Evolutionary conservation across 148 eudicot species (phyloP).

Genomic region (Pouteria glomerata): DNA sequence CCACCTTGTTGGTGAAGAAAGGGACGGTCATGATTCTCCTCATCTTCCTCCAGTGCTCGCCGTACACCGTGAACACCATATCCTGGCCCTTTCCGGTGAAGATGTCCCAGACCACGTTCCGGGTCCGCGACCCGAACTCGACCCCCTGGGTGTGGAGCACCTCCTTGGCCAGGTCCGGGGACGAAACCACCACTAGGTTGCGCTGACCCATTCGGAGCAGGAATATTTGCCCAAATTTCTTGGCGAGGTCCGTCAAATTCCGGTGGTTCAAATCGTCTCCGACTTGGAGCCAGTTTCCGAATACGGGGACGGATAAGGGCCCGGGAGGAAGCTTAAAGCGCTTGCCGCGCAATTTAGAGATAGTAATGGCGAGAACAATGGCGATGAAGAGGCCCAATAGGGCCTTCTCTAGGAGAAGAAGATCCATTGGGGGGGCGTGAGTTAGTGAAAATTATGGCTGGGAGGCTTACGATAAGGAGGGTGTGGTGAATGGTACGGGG

Average conservation of each 20-base stretch:
- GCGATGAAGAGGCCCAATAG: constrained; percentile 46
- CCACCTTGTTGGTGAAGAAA: constrained; percentile 61
- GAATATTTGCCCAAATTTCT: constrained; percentile 48
- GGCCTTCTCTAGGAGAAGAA: constrained; percentile 52
- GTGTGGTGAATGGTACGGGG: neutral
- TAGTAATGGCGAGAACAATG: constrained; percentile 25
- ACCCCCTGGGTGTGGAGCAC: constrained; percentile 73
- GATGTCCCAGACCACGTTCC: constrained; percentile 71
- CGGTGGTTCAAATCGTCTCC: constrained; percentile 73
- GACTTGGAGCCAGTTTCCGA: constrained; percentile 82
- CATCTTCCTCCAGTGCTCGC: constrained; percentile 87
- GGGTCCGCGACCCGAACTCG: constrained; percentile 67
- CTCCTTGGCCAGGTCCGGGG: constrained; percentile 64
- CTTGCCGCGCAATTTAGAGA: constrained; percentile 50
- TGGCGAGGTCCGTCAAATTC: constrained; percentile 45
- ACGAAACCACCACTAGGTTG: constrained; percentile 59
- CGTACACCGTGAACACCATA: constrained; percentile 74
- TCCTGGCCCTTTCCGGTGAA: constrained; percentile 79
- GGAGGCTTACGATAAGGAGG: neutral
- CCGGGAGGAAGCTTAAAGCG: constrained; percentile 67
- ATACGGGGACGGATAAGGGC: constrained; percentile 55
- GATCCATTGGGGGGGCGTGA: constrained; percentile 33
- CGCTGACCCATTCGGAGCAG: constrained; percentile 65
- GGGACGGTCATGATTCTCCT: constrained; percentile 79
- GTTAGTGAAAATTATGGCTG: neutral